Conservation (phyloP, 192 early-diverging fungal species). For the Coemansia sp. region DNA sequence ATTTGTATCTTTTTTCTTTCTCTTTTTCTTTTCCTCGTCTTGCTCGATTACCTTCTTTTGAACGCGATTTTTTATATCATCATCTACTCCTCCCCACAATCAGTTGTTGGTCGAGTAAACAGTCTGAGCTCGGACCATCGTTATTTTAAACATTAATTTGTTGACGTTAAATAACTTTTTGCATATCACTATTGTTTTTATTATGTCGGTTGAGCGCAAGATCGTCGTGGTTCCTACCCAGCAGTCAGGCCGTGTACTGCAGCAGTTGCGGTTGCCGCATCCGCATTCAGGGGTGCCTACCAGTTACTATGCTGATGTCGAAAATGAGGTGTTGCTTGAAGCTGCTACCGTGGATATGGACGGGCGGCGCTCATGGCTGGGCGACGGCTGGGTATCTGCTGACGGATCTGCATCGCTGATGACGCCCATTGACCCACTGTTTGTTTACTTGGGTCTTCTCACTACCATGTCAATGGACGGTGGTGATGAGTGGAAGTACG, state of each 20-base stretch:
- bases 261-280: constrained; percentile 39
- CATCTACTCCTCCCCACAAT: constrained; percentile 1
- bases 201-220: constrained; percentile 22
- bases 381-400: constrained; percentile 25
- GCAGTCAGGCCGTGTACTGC: constrained; percentile 19
- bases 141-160: not conserved
- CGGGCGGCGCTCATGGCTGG: constrained; percentile 44
- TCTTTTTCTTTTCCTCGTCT: constrained; percentile 8
- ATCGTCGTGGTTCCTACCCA: constrained; percentile 30
- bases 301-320: constrained; percentile 39
- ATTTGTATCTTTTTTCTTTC: not conserved
- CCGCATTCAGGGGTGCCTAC: constrained; percentile 22
- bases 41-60: not conserved
- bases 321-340: constrained; percentile 29
- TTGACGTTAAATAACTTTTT: not conserved
- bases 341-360: constrained; percentile 35
- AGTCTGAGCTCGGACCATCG: not conserved
- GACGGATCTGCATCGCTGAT: constrained; percentile 31
- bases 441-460: constrained; percentile 36
- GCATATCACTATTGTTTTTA: not conserved
- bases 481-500: constrained; percentile 30
- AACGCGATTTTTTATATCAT: not conserved
- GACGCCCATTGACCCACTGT: constrained; percentile 41
- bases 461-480: constrained; percentile 16
- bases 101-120: not conserved